Evolutionary conservation across 768 basidiomycete species (phyloP).

Genomic region (Trametes maxima): DNA sequence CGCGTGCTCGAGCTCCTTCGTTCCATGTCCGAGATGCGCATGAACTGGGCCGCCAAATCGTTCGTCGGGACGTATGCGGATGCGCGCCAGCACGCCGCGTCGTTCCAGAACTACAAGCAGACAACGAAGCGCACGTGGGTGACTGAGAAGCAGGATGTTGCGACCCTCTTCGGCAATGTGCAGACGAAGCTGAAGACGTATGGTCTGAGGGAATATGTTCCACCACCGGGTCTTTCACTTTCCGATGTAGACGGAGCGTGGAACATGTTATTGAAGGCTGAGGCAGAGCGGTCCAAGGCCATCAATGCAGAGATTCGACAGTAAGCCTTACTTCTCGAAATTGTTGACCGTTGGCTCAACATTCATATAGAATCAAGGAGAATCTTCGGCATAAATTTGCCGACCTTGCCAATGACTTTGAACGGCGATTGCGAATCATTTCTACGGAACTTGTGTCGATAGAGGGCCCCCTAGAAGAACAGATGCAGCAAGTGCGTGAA

Average conservation of each 20-base stretch:
- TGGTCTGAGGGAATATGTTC: constrained; percentile 80
- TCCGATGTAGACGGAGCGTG: constrained; percentile 79
- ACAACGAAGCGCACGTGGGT: constrained; percentile 88
- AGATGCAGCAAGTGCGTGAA: constrained; percentile 66
- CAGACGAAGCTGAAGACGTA: constrained; percentile 95
- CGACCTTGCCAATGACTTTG: constrained; percentile 74
- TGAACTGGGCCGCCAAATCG: constrained; percentile 64
- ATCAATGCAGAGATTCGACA: constrained; percentile 91
- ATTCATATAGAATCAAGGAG: constrained; percentile 71
- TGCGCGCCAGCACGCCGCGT: constrained; percentile 73
- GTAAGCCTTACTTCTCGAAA: constrained; percentile 47
- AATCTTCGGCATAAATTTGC: constrained; percentile 76
- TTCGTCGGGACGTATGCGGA: constrained; percentile 80
- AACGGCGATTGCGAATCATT: constrained; percentile 62
- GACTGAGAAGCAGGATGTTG: constrained; percentile 84
- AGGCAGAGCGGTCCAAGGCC: constrained; percentile 72
- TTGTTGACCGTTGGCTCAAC: neutral
- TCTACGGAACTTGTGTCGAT: constrained; percentile 74
- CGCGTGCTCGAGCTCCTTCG: constrained; percentile 75
- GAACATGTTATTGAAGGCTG: constrained; percentile 69
- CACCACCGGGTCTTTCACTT: constrained; percentile 68
- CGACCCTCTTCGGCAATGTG: constrained; percentile 88
- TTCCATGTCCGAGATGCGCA: constrained; percentile 66
- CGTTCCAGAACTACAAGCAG: constrained; percentile 81
- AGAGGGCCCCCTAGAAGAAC: constrained; percentile 79